Evolutionary conservation across 1,284 basidiomycete genomes (phyloP), one percentile per base, ranked within the genome.

Genomic region (Pseudozyma hubeiensis): DNA sequence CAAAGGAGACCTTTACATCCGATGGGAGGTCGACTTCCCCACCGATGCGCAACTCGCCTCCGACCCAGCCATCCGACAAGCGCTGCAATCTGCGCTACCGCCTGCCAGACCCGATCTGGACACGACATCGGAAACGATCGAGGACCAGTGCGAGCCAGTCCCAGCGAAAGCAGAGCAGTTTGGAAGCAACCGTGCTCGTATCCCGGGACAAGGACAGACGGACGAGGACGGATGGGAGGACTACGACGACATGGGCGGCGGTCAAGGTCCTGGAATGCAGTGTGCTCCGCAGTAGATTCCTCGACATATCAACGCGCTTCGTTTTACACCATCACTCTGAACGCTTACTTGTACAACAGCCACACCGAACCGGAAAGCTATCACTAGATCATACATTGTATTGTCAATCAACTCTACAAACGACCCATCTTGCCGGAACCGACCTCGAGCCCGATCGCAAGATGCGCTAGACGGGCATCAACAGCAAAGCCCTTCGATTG

Each of bases 1-100:
- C 57, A 59, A 55, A 24, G 81, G 81, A 6, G 81, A 83, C 45
- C 55, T 83, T 0, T 83, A 78, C 53, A 72, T 83, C 37, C 37
- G 53, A 31, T 83, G 75, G 75, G 74, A 81, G 55, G 69, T 83
- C 35, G 81, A 82, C 37, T 81, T 81, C 53, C 81, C 81, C 5
- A 63, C 65, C 14, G 77, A 82, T 33, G 75, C 67, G 19, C 53
- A 74, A 33, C 72, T 75, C 49, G 49, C 61, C 13, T 52, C 63
- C 2, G 59, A 72, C 33, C 60, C 61, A 7, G 44, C 44, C 3
- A 60, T 74, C 14, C 59, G 67, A 4, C 30, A 74, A 51, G 63
- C 70, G 19, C 58, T 78, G 19, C 40, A 49, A 31, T 31, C 47
- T 30, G 61, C 74, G 17, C 68, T 81, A 0, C 79, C 79, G 19